Base-by-base conservation (phyloP, 441 rosid species). In the Flueggea neowawraea region DNA sequence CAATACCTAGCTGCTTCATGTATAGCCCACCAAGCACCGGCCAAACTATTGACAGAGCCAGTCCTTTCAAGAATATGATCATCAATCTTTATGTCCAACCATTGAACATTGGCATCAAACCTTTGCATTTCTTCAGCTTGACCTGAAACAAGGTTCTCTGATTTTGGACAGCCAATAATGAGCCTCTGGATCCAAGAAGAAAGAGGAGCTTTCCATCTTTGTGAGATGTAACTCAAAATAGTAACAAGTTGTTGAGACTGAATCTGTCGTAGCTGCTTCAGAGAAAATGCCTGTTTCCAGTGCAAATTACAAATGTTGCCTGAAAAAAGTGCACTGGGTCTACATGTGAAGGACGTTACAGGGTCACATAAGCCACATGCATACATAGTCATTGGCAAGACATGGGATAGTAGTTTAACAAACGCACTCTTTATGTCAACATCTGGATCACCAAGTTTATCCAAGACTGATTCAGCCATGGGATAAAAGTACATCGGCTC, bases 1-100 rank as follows among this genome's bases (percentile, higher is more conserved):
- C 98, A 89, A 74, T 82, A 95, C 80, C 96, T 85, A 63, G 99
- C 97, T 49, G 99, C 97, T 74, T 95, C 99, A 65, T 91, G 92
- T 76, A 95, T 77, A 79, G 98, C 99, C 99, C 99, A 95, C 97
- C 96, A 95, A 65, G 95, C 89, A 57, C 96, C 93, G 60, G 98
- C 98, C 75, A 91, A 72, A 73, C 86, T 81, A 79, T 89, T 88
- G 58, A 88, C 92, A 44, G 80, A 78, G 79, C 94, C 85, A 61
- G 85, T 75, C 69, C 81, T 89, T 80, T 91, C 90, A 44, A 95
- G 82, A 75, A 78, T 50, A 69, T 88, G 84, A 67, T 84, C 87
- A 48, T 88, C 90, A 74, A 86, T 78, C 69, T 85, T 76, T 66
- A 80, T 70, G 60, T 78, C 82, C 78, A 88, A 56, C 89, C 83